These are phyloP conservation scores for Stephania japonica DNA, from an alignment of 164 flowering plant species.

Conservation along the genomic window DNA sequence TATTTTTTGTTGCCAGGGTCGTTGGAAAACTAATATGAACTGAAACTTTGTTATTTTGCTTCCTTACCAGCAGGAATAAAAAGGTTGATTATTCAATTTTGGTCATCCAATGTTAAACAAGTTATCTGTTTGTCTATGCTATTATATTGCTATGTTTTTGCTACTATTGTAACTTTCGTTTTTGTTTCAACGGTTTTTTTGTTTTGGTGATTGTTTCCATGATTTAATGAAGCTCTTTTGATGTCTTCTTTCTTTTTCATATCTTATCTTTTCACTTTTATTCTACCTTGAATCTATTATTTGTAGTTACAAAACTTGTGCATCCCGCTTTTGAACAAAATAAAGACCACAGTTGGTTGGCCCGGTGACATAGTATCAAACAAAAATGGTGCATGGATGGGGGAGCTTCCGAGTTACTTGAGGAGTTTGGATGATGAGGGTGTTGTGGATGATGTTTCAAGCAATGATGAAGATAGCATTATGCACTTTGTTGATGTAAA, in stretches of 20 bases:
- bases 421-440: slow-evolving; percentile 17
- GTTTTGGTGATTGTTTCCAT: no score
- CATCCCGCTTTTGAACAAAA: slow-evolving; percentile 39
- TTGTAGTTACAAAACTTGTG: slow-evolving; percentile 56
- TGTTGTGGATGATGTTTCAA: slow-evolving; percentile 17
- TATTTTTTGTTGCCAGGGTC: neutral
- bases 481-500: slow-evolving; percentile 9
- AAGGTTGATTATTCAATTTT: neutral
- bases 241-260: neutral
- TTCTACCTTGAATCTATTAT: slow-evolving; percentile 5
- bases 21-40: neutral
- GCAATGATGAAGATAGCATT: slow-evolving; percentile 15
- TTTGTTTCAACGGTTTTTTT: no score
- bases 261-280: neutral
- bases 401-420: slow-evolving; percentile 60
- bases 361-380: slow-evolving; percentile 43
- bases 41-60: neutral
- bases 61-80: neutral
- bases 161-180: neutral
- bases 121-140: neutral
- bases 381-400: slow-evolving; percentile 66
- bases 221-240: neutral
- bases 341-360: slow-evolving; percentile 63
- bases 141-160: neutral
- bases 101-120: neutral